A percentile compares a stretch with the other conserved stretches of the same genome.
phyloP scores from a whole-genome alignment of 495 filamentous ascomycete species.

The Monascus purpureus region DNA sequence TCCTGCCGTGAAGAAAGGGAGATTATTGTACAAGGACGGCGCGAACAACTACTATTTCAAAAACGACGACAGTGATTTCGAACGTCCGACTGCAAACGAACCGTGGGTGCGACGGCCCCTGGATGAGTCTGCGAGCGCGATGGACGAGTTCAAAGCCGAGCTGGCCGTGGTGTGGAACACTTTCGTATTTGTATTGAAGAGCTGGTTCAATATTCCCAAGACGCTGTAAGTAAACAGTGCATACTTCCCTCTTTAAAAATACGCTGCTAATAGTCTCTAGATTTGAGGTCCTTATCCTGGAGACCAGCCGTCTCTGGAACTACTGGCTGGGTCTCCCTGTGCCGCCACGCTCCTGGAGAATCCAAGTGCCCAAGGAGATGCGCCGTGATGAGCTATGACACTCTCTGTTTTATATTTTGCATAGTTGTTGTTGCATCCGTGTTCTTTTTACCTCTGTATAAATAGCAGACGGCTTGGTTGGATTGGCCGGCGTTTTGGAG shows the following conservation, averaged over 20 bases:
- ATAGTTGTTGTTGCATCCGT: not conserved
- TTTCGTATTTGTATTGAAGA: conserved; percentile 47
- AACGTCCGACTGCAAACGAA: conserved; percentile 14
- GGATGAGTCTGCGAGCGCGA: conserved; percentile 27
- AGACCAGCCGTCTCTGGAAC: conserved; percentile 51
- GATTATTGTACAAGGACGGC: conserved; percentile 20
- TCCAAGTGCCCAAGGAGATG: conserved; percentile 28
- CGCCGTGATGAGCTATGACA: conserved; percentile 30
- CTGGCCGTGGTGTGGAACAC: conserved; percentile 44
- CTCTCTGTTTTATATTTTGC: conserved; percentile 28
- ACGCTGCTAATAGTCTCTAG: conserved; percentile 21
- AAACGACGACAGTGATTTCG: conserved; percentile 22
- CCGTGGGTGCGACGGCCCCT: conserved; percentile 27
- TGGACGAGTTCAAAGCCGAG: conserved; percentile 51
- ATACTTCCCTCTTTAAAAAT: not conserved
- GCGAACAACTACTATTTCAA: conserved; percentile 30
- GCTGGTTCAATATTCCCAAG: conserved; percentile 55
- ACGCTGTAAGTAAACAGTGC: conserved; percentile 48
- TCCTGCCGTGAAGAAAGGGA: conserved; percentile 3
- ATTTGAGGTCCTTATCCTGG: conserved; percentile 43
- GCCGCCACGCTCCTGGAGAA: conserved; percentile 49
- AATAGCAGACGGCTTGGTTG: not conserved
- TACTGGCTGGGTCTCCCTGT: conserved; percentile 72
- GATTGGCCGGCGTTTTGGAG: no score
- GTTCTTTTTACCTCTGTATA: not conserved